Conservation (phyloP, 768 basidiomycete genomes). For the Crucibulum laeve region DNA sequence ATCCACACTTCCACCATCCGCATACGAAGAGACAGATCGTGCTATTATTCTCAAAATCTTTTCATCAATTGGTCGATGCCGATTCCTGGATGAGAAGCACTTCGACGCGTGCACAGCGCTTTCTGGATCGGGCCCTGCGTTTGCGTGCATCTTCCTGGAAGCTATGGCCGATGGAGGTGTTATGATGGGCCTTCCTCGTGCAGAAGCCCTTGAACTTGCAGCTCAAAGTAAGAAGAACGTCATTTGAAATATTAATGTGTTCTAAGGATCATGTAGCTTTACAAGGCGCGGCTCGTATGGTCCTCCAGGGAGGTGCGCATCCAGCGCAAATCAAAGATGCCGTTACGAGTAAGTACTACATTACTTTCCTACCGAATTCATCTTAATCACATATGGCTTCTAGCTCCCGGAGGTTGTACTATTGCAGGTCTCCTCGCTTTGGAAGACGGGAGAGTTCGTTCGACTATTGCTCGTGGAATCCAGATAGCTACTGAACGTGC, state of each 20-base stretch:
- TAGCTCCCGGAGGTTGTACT: slow-evolving; percentile 97
- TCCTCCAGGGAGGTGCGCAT: slow-evolving; percentile 81
- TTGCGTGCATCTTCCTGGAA: slow-evolving; percentile 94
- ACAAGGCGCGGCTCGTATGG: slow-evolving; percentile 96
- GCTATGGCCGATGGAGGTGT: slow-evolving; percentile 99
- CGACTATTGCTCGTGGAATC: slow-evolving; percentile 92
- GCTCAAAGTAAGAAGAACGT: slow-evolving; percentile 72
- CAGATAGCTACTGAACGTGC: slow-evolving; percentile 92
- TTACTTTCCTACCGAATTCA: neutral
- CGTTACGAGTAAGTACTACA: slow-evolving; percentile 76
- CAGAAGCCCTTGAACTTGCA: slow-evolving; percentile 91
- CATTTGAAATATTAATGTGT: neutral
- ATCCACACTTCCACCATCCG: slow-evolving; percentile 58
- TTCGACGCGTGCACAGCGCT: slow-evolving; percentile 98
- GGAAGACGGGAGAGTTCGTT: slow-evolving; percentile 91
- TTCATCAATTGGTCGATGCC: slow-evolving; percentile 93
- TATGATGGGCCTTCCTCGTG: slow-evolving; percentile 97
- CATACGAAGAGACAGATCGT: slow-evolving; percentile 54
- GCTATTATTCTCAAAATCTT: slow-evolving; percentile 87
- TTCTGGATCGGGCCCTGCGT: slow-evolving; percentile 94
- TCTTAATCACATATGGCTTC: neutral
- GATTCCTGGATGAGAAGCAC: slow-evolving; percentile 96
- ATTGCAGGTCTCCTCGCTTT: slow-evolving; percentile 95
- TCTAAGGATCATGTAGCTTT: slow-evolving; percentile 51
- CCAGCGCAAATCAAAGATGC: slow-evolving; percentile 97